Conservation (phyloP, 495 filamentous ascomycete species). For the Cercophora samala region DNA sequence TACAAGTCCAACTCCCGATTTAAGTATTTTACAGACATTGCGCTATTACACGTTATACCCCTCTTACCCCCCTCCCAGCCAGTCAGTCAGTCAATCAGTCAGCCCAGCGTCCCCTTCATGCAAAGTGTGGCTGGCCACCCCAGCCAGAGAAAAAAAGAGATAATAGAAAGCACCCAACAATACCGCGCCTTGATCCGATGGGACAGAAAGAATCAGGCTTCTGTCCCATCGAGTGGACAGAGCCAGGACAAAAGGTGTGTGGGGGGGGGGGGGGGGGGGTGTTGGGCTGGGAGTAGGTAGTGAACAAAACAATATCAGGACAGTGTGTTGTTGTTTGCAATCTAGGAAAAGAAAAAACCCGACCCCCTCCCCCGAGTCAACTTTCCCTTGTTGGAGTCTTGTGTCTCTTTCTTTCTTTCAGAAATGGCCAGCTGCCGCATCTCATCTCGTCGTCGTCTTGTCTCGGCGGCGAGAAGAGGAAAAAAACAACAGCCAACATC, state of each 20-base stretch:
- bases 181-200: conserved; percentile 5
- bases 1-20: too few species aligned
- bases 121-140: not conserved
- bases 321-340: too few species aligned
- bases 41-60: too few species aligned
- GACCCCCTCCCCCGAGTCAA: not conserved
- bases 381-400: not conserved
- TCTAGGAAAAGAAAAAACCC: not conserved
- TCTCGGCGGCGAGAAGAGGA: not conserved
- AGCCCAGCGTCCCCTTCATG: not conserved
- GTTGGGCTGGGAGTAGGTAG: too few species aligned
- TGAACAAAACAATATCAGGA: too few species aligned
- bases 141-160: not conserved
- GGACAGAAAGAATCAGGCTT: conserved; percentile 8
- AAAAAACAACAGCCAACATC: conserved; percentile 1
- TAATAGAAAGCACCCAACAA: too few species aligned
- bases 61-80: too few species aligned
- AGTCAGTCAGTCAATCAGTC: too few species aligned
- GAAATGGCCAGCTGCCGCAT: not conserved
- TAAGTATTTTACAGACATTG: too few species aligned
- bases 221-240: conserved; percentile 23
- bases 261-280: not conserved
- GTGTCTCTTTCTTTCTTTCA: not conserved
- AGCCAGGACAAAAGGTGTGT: too few species aligned
- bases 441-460: too few species aligned